Conservation (phyloP, 169 alveolate genomes). For the Cyclospora cayetanensis region DNA sequence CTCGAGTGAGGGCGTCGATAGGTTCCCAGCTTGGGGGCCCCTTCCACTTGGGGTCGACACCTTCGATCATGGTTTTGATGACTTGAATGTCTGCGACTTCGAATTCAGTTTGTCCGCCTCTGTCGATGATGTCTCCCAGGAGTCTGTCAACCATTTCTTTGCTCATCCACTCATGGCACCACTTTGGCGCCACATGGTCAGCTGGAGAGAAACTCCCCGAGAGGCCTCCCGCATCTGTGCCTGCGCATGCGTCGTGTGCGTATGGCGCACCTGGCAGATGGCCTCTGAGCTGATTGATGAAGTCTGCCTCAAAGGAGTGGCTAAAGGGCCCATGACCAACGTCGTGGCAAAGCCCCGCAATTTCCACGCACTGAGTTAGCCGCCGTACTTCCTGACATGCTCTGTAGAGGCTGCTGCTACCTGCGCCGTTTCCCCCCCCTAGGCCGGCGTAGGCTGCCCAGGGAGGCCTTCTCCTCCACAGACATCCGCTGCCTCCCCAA, state of each 20-base stretch:
- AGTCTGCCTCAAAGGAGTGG: constrained; percentile 87
- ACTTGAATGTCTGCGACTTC: constrained; percentile 64
- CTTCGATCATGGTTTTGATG: constrained; percentile 70
- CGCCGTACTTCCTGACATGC: constrained; percentile 75
- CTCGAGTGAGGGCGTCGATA: constrained; percentile 77
- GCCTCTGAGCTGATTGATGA: constrained; percentile 19
- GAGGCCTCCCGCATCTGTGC: neutral
- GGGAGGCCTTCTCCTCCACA: too few species aligned
- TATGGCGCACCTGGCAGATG: neutral
- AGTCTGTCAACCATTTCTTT: constrained; percentile 79
- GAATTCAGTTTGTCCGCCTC: constrained; percentile 54
- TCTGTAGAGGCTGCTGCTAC: constrained; percentile 33
- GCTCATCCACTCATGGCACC: constrained; percentile 84
- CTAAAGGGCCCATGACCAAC: constrained; percentile 94
- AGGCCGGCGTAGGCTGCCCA: too few species aligned
- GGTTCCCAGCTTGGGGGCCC: constrained; percentile 65
- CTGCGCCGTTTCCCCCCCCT: too few species aligned
- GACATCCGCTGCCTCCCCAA: too few species aligned
- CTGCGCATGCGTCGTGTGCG: neutral
- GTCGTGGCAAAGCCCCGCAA: constrained; percentile 94
- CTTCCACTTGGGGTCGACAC: constrained; percentile 72
- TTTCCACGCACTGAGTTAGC: constrained; percentile 81
- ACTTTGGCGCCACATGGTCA: constrained; percentile 66
- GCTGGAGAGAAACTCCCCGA: too few species aligned
- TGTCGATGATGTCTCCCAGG: constrained; percentile 65